Percentiles rank a stretch among this genome's conserved stretches.
Evolutionary conservation across 179 eudicot genomes (phyloP).

Genomic region (Actinidia chinensis): DNA sequence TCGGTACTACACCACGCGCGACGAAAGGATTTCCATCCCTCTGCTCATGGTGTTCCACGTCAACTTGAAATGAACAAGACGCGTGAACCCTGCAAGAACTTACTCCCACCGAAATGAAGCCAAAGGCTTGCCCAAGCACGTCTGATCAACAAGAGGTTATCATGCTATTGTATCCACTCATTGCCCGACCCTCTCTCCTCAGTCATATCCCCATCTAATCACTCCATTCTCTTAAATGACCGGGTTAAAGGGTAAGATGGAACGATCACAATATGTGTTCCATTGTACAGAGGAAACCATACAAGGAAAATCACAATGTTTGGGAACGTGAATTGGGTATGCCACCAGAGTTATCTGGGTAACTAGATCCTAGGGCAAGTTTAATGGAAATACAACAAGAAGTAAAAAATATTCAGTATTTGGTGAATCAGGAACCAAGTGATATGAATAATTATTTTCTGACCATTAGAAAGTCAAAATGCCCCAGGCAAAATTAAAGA

Average conservation of each 20-base stretch:
- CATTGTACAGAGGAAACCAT: neutral
- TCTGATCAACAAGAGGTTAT: neutral
- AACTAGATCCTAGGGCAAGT: neutral
- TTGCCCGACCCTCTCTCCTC: neutral
- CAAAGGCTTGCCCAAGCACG: too few relatives aligned
- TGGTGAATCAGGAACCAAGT: neutral
- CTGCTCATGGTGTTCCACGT: too few relatives aligned
- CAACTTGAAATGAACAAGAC: too few relatives aligned
- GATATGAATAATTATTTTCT: neutral
- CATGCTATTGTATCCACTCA: neutral
- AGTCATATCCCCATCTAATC: neutral
- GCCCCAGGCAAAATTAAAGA: neutral
- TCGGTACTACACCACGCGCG: too few relatives aligned
- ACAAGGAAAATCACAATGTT: neutral
- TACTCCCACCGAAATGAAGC: too few relatives aligned
- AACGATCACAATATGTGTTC: neutral
- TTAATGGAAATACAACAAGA: neutral
- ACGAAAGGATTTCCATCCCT: too few relatives aligned
- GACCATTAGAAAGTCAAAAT: too few relatives aligned
- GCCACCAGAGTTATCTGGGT: neutral
- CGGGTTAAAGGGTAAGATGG: neutral
- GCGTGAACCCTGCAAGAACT: too few relatives aligned
- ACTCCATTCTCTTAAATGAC: neutral
- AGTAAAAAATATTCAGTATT: neutral
- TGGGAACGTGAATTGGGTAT: neutral